Base-by-base conservation (phyloP, 371 early-diverging fungal species). In the Haplosporangium sp. region DNA sequence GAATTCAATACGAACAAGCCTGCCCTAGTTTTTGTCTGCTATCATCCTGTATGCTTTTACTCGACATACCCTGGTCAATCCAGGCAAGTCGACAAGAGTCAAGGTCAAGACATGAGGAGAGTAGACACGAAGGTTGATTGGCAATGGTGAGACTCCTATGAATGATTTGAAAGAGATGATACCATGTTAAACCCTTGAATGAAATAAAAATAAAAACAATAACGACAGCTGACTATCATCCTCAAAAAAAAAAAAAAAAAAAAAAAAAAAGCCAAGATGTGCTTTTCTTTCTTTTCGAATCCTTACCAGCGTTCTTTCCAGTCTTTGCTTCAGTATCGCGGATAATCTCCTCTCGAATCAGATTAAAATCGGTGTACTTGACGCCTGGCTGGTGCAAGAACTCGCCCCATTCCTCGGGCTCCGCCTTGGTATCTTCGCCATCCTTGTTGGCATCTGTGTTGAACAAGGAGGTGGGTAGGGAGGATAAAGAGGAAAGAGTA, bases 71-170 rank as follows among this genome's bases (percentile, higher is more conserved):
- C 95, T 99, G 62, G 97, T 99, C 81, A 98, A 83, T 50, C 99
- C 99, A 29, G 99, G 99, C 65, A 99, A 86, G 83, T 99, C 99
- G 18, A 99, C 94, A 72, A 99, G 86, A 2, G 99, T 99, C 53
- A 99, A 86, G 0, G 99, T 99, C 60, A 99, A 82, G 23, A 98
- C 99, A 72, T 98, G 92, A 62, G 97, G 96, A 16, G 98, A 97
- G 84, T 92, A 98, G 61, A 99, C 86, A 47, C 95, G 91, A 47
- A 99, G 87, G 72, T 97, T 96, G 86, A 99, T 99, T 36, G 99
- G 99, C 40, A 92, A 84, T 11, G 95, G 91, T 45, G 98, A 96
- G 52, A 98, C 94, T 43, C 94, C 92, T 85, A 77, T 59, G 53
- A 4, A 8, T 20, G 23, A 23, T 21, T 20, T 13, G 37, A 55